Conservation (phyloP, 148 eudicot species). For the Talinum fruticosum region DNA sequence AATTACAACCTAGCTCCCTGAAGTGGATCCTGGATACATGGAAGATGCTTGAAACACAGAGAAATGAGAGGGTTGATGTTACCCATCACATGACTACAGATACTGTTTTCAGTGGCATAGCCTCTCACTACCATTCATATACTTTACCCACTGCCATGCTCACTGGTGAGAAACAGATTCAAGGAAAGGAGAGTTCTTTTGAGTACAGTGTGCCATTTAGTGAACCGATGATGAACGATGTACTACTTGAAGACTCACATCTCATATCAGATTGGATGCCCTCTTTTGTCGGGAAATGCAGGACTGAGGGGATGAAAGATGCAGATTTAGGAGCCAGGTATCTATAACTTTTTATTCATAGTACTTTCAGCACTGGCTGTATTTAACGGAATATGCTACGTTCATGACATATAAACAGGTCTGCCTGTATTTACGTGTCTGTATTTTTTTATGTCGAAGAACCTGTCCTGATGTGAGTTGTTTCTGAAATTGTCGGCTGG, state of each 20-base stretch:
- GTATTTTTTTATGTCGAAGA: neutral
- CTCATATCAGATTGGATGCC: conserved; percentile 93
- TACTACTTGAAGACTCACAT: conserved; percentile 57
- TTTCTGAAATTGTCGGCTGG: conserved; percentile 10
- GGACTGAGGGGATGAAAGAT: conserved; percentile 38
- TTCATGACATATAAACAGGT: neutral
- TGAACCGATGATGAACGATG: conserved; percentile 36
- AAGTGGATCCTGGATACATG: conserved; percentile 51
- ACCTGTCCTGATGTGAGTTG: neutral
- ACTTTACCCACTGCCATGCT: conserved; percentile 23
- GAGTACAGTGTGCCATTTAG: conserved; percentile 24
- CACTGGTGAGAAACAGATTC: conserved; percentile 30
- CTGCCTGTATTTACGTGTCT: neutral
- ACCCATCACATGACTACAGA: conserved; percentile 23
- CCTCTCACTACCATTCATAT: conserved; percentile 31
- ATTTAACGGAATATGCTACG: neutral
- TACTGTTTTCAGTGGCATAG: conserved; percentile 27
- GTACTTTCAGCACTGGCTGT: neutral
- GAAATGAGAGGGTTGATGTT: conserved; percentile 25
- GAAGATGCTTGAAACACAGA: conserved; percentile 42
- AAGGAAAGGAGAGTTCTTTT: conserved; percentile 30
- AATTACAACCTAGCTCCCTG: conserved; percentile 63
- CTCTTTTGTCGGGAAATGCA: conserved; percentile 33
- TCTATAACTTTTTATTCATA: conserved; percentile 8
- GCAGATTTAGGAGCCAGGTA: conserved; percentile 95